A percentile compares a stretch with the other conserved stretches of the same genome.
Conservation (phyloP, 2,329 filamentous ascomycete genomes). For the Cladosporium sp. region DNA sequence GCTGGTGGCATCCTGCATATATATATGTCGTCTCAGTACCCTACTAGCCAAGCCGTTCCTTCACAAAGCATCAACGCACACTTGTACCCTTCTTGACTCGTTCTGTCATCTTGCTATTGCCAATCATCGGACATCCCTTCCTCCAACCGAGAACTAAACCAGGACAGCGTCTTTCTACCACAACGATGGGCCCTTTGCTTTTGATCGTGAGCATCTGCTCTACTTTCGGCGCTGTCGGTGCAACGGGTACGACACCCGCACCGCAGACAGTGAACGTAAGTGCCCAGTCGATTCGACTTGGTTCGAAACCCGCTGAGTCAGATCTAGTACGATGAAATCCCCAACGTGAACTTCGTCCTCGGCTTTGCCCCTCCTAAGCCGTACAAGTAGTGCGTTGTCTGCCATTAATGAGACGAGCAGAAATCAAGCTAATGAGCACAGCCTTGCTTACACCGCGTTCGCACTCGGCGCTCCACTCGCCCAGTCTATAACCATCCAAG, state of each 20-base stretch:
- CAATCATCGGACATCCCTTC: too few relatives aligned
- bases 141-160: too few relatives aligned
- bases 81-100: too few relatives aligned
- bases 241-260: background rate
- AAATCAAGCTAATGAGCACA: background rate
- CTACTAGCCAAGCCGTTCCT: too few relatives aligned
- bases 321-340: background rate
- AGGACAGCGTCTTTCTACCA: background rate
- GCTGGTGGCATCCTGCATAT: too few relatives aligned
- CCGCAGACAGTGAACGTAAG: background rate
- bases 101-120: too few relatives aligned
- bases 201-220: background rate
- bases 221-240: background rate
- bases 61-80: too few relatives aligned
- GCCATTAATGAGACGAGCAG: too few relatives aligned
- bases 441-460: background rate
- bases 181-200: background rate
- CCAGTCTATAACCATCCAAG: background rate
- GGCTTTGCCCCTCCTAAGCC: background rate
- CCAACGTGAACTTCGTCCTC: background rate
- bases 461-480: background rate
- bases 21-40: too few relatives aligned
- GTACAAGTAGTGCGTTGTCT: background rate
- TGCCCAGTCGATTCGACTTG: background rate
- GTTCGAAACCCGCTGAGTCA: background rate